Conservation (phyloP, 257 asterid genomes). For the Oldenlandia corymbosa region DNA sequence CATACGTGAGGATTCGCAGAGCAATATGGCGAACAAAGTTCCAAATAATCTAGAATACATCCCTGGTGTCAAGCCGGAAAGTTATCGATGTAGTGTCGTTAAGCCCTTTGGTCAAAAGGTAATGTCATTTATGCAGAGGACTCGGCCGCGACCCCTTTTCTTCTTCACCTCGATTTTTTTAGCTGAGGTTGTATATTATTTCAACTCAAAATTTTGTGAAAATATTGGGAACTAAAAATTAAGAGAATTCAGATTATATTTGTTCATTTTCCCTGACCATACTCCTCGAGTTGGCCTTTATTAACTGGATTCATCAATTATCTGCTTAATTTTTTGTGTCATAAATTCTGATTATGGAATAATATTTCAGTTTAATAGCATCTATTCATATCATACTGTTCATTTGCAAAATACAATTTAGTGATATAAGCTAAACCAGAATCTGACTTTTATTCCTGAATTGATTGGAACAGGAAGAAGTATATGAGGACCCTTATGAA, state of each 20-base stretch:
- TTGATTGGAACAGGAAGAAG: conserved; percentile 31
- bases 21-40: conserved; percentile 27
- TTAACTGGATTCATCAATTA: not conserved
- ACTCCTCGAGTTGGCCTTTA: not conserved
- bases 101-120: conserved; percentile 40
- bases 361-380: not conserved
- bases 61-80: conserved; percentile 21
- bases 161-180: not conserved
- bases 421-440: not conserved
- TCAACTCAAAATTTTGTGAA: not conserved
- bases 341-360: too few relatives aligned
- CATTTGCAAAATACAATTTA: not conserved
- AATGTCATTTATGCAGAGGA: not conserved
- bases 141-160: not conserved
- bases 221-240: not conserved
- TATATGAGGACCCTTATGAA: conserved; percentile 68
- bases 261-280: not conserved
- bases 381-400: not conserved
- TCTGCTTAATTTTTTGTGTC: not conserved
- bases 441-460: not conserved
- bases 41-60: conserved; percentile 38
- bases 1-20: conserved; percentile 56
- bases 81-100: conserved; percentile 16
- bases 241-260: not conserved
- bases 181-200: not conserved